Conservation (phyloP, 2,329 filamentous ascomycete genomes). For the Coniochaeta sp. region DNA sequence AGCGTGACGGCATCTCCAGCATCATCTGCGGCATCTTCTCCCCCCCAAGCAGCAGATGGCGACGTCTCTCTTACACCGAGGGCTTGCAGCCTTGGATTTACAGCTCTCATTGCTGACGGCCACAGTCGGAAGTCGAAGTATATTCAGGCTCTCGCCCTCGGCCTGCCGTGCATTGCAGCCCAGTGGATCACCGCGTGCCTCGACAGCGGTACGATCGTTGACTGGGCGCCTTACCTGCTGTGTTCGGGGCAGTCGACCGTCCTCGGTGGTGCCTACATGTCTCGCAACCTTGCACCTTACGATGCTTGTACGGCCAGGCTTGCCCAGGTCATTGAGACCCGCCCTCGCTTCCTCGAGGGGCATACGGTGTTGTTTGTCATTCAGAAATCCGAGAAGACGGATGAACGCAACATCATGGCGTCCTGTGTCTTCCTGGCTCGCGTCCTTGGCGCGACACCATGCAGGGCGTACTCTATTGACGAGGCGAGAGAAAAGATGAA, state of each 20-base stretch:
- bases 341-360: conserved; percentile 57
- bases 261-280: conserved; percentile 70
- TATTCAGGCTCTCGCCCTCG: conserved; percentile 87
- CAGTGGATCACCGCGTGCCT: conserved; percentile 76
- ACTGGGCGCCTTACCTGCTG: conserved; percentile 77
- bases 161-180: conserved; percentile 75
- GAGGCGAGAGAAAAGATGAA: conserved; percentile 56
- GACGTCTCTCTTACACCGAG: conserved; percentile 47
- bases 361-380: conserved; percentile 68
- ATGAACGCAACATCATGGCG: conserved; percentile 48
- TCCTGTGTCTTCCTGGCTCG: conserved; percentile 76
- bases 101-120: conserved; percentile 76
- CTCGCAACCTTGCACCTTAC: conserved; percentile 60
- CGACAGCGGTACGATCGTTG: conserved; percentile 50
- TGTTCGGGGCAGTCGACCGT: conserved; percentile 75
- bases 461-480: conserved; percentile 56
- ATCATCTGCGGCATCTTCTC: conserved; percentile 8
- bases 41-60: conserved; percentile 12
- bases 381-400: conserved; percentile 53
- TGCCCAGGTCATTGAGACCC: conserved; percentile 44
- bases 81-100: conserved; percentile 60
- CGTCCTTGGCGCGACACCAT: conserved; percentile 67
- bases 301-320: conserved; percentile 50
- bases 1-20: conserved; percentile 21
- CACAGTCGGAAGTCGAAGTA: conserved; percentile 87